A percentile compares a stretch with the other conserved stretches of the same genome.
Conservation (phyloP, 139 green algal genomes). For the Gonium pectorale region DNA sequence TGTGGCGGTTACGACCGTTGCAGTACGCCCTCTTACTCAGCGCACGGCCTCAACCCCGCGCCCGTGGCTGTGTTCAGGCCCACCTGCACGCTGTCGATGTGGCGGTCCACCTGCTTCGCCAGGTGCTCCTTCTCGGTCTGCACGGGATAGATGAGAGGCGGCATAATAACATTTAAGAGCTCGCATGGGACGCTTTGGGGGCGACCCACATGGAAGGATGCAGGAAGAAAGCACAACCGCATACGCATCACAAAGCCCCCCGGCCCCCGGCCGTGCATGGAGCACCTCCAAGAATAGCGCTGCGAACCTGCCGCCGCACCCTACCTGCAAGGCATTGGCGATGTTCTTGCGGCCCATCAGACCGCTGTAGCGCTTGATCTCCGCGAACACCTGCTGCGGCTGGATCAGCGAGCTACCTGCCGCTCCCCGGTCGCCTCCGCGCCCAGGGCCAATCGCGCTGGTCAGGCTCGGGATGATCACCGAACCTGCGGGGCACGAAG, state of each 20-base stretch:
- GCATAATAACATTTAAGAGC: no score
- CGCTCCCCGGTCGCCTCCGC: constrained; percentile 23
- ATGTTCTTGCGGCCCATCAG: constrained; percentile 69
- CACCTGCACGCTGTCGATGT: constrained; percentile 60
- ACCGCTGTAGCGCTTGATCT: constrained; percentile 69
- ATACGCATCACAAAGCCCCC: no score
- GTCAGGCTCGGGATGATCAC: constrained; percentile 70
- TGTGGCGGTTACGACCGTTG: no score
- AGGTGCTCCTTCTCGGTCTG: constrained; percentile 61
- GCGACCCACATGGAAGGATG: no score
- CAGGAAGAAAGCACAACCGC: no score
- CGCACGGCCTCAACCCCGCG: no score
- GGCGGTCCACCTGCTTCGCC: constrained; percentile 66
- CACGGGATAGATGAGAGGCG: not conserved
- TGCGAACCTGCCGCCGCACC: no score
- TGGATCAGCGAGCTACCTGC: constrained; percentile 51
- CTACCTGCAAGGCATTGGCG: constrained; percentile 53
- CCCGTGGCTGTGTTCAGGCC: no score
- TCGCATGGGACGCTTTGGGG: no score
- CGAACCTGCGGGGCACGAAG: constrained; percentile 34
- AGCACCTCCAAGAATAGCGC: no score
- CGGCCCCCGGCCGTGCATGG: no score
- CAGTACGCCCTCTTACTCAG: no score
- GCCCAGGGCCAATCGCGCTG: constrained; percentile 54
- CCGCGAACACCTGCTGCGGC: constrained; percentile 70